phyloP scores from a whole-genome alignment of 495 filamentous ascomycete species.

The Trichocladium uniseriatum region DNA sequence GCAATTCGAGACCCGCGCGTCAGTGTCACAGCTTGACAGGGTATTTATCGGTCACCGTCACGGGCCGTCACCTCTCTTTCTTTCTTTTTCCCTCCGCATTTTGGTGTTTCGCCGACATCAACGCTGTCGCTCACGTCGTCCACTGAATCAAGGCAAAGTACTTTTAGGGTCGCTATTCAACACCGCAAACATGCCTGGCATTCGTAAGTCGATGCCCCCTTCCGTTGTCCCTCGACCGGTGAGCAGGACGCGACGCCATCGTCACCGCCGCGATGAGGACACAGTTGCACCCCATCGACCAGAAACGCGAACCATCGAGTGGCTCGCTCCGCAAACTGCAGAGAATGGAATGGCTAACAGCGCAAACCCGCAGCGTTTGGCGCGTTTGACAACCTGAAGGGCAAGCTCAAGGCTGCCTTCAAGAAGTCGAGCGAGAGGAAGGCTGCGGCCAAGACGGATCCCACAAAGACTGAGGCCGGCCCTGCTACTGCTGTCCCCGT shows the following conservation, averaged over 20 bases:
- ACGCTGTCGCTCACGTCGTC: too few species aligned
- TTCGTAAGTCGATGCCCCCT: conserved; percentile 26
- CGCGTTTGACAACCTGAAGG: conserved; percentile 27
- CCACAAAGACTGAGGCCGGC: conserved; percentile 7
- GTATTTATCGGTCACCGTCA: neutral
- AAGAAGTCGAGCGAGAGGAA: conserved; percentile 22
- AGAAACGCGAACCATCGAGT: too few species aligned
- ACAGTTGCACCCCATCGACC: too few species aligned
- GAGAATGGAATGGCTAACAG: neutral
- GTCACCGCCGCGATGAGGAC: neutral
- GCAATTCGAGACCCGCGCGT: conserved; percentile 5
- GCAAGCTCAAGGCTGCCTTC: conserved; percentile 31
- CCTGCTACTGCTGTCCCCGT: conserved; percentile 5
- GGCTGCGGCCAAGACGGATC: conserved; percentile 3
- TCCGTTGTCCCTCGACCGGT: too few species aligned
- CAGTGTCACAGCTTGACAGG: neutral
- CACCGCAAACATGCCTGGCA: conserved; percentile 24
- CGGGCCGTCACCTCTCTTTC: neutral
- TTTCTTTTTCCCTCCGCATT: too few species aligned
- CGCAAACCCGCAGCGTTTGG: conserved; percentile 14
- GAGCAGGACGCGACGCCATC: too few species aligned
- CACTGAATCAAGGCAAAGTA: too few species aligned
- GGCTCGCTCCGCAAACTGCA: neutral
- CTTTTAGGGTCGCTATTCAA: neutral
- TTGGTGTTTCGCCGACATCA: too few species aligned